A percentile compares a stretch with the other conserved stretches of the same genome.
Evolutionary conservation across 192 early-diverging fungal species (phyloP).

Genomic region (Mortierella claussenii): DNA sequence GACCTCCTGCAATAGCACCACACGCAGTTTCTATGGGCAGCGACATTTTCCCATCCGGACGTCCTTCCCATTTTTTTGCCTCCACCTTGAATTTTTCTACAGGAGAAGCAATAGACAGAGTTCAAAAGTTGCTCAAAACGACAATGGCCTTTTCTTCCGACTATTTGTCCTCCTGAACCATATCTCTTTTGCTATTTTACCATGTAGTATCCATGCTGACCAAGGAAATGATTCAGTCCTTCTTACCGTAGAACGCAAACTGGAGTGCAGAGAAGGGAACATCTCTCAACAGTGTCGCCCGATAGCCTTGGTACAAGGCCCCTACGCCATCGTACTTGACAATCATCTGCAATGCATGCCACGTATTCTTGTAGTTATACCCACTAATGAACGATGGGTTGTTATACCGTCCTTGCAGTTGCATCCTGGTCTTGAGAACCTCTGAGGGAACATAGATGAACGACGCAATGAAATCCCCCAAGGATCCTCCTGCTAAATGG

Average conservation of each 20-base stretch:
- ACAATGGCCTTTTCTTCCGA: too few species aligned
- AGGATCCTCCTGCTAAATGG: conserved; percentile 65
- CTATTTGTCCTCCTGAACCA: too few species aligned
- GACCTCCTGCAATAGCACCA: conserved; percentile 64
- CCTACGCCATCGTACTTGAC: conserved; percentile 71
- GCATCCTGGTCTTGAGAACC: conserved; percentile 80
- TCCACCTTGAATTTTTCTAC: conserved; percentile 67
- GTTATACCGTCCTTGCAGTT: conserved; percentile 80
- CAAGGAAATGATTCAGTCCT: not conserved
- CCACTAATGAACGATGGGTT: conserved; percentile 72
- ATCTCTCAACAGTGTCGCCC: conserved; percentile 64
- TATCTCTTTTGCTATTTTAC: not conserved
- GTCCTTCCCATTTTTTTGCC: conserved; percentile 48
- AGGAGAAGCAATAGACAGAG: not conserved
- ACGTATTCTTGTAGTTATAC: conserved; percentile 79
- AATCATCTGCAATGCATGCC: conserved; percentile 67
- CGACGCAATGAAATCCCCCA: conserved; percentile 69
- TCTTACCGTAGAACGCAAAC: conserved; percentile 68
- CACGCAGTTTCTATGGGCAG: conserved; percentile 57
- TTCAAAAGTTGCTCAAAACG: too few species aligned
- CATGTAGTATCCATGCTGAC: too few species aligned
- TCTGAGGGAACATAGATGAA: conserved; percentile 69
- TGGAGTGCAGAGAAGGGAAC: conserved; percentile 69
- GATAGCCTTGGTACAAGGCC: conserved; percentile 66
- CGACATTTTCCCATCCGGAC: conserved; percentile 56